Percentiles rank a stretch among this genome's conserved stretches.
These are phyloP conservation scores for Globisporangium cystogenes DNA, from an alignment of 352 stramenopile genomes.

Conservation along the genomic window DNA sequence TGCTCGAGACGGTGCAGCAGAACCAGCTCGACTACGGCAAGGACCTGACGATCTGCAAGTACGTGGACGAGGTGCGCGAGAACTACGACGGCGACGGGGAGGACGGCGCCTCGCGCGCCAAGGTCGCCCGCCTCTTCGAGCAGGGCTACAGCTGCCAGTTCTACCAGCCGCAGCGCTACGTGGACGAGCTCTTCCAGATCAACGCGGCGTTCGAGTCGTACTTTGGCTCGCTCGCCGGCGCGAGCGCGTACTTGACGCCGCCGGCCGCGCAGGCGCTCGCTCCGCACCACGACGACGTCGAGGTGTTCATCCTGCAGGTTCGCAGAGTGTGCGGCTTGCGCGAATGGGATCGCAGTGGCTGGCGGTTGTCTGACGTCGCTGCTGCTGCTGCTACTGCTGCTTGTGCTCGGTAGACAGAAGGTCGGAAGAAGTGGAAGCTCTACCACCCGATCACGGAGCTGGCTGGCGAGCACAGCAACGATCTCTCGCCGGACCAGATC, in stretches of 20 bases:
- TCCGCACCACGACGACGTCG: slow-evolving; percentile 81
- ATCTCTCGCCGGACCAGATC: slow-evolving; percentile 58
- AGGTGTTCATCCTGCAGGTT: slow-evolving; percentile 78
- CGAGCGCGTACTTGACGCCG: slow-evolving; percentile 79
- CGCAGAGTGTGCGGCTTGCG: background rate
- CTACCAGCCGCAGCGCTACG: slow-evolving; percentile 84
- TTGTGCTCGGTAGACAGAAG: slow-evolving; percentile 54
- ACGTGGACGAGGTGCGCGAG: slow-evolving; percentile 54
- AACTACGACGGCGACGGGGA: slow-evolving; percentile 64
- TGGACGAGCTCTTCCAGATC: slow-evolving; percentile 62
- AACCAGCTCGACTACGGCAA: slow-evolving; percentile 51
- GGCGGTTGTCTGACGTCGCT: background rate
- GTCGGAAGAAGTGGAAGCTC: slow-evolving; percentile 87
- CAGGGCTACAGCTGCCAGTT: slow-evolving; percentile 84
- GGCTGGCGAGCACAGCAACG: slow-evolving; percentile 72
- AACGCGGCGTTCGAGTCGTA: slow-evolving; percentile 76
- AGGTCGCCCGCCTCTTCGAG: slow-evolving; percentile 58
- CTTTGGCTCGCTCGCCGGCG: slow-evolving; percentile 72
- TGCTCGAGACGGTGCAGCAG: slow-evolving; percentile 57
- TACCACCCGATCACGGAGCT: slow-evolving; percentile 72
- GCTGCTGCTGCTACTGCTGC: background rate
- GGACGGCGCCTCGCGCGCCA: slow-evolving; percentile 35
- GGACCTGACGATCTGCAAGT: slow-evolving; percentile 75
- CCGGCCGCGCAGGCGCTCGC: slow-evolving; percentile 76
- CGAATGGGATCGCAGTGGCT: background rate